Percentiles rank a stretch among this genome's conserved stretches.
These are phyloP conservation scores for Talaromyces piceae DNA, from an alignment of 2,329 filamentous ascomycete species.

Conservation along the genomic window DNA sequence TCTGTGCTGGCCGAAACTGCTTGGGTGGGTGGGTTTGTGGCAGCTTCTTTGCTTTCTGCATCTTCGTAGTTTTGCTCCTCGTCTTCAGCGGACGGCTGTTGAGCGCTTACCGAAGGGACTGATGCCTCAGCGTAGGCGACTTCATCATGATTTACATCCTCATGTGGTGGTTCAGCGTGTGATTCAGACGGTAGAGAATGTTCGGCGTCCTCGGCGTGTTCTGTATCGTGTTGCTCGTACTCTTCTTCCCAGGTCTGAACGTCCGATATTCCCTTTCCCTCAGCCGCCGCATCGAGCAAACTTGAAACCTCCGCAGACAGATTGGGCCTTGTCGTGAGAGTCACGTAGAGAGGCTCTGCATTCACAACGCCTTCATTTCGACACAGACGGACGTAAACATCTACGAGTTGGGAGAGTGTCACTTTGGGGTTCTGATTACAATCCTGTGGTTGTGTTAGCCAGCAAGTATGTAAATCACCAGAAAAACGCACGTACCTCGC, in stretches of 20 bases:
- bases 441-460: conserved; percentile 37
- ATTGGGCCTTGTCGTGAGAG: conserved; percentile 47
- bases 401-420: conserved; percentile 51
- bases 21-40: background rate
- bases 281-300: conserved; percentile 45
- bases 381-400: conserved; percentile 52
- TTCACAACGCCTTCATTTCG: conserved; percentile 50
- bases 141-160: conserved; percentile 10
- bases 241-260: conserved; percentile 41
- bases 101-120: background rate
- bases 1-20: background rate
- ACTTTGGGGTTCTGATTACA: conserved; percentile 42
- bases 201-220: background rate
- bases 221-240: conserved; percentile 26
- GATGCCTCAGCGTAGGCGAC: conserved; percentile 13
- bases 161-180: conserved; percentile 11
- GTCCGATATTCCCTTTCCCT: conserved; percentile 52
- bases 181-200: background rate
- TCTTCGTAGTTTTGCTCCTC: conserved; percentile 12
- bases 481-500: conserved; percentile 44
- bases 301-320: conserved; percentile 47
- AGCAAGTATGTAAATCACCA: background rate
- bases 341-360: conserved; percentile 52
- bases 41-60: conserved; percentile 11
- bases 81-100: background rate